Conservation (phyloP, 768 basidiomycete genomes). For the Tephrocybe sp. region DNA sequence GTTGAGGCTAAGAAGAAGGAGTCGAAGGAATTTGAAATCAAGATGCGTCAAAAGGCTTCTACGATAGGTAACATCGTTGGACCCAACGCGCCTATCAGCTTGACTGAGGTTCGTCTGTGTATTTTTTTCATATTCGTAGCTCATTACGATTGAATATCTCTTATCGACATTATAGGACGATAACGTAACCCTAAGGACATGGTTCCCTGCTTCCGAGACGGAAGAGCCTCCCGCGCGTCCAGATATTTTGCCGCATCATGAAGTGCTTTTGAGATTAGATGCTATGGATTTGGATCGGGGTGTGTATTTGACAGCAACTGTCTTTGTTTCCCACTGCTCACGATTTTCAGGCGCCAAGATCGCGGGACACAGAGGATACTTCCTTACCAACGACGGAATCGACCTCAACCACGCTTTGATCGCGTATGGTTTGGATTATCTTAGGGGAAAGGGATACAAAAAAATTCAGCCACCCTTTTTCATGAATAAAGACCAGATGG, state of each 20-base stretch:
- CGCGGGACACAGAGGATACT: constrained; percentile 94
- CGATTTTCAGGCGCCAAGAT: constrained; percentile 73
- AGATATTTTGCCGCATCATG: constrained; percentile 94
- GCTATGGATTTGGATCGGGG: constrained; percentile 97
- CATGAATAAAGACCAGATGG: constrained; percentile 98
- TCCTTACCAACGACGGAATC: constrained; percentile 91
- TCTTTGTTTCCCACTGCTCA: not conserved
- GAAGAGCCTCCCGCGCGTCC: constrained; percentile 68
- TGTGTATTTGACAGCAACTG: constrained; percentile 25
- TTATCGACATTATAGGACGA: constrained; percentile 65
- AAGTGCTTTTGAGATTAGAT: constrained; percentile 89
- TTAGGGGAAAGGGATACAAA: constrained; percentile 79
- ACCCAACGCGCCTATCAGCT: constrained; percentile 77
- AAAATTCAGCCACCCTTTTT: constrained; percentile 97
- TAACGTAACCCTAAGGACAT: constrained; percentile 76
- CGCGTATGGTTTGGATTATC: constrained; percentile 91
- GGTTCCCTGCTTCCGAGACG: constrained; percentile 79
- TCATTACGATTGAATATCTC: not conserved
- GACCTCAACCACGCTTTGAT: constrained; percentile 97
- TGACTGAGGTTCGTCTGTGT: constrained; percentile 82
- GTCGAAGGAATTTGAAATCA: constrained; percentile 68
- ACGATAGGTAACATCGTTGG: constrained; percentile 93
- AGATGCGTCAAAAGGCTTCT: constrained; percentile 78
- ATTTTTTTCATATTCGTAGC: not conserved
- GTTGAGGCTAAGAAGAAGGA: constrained; percentile 76